A percentile compares a stretch with the other conserved stretches of the same genome.
Conservation (phyloP, 331 rosid species). For the Acacia concinna region DNA sequence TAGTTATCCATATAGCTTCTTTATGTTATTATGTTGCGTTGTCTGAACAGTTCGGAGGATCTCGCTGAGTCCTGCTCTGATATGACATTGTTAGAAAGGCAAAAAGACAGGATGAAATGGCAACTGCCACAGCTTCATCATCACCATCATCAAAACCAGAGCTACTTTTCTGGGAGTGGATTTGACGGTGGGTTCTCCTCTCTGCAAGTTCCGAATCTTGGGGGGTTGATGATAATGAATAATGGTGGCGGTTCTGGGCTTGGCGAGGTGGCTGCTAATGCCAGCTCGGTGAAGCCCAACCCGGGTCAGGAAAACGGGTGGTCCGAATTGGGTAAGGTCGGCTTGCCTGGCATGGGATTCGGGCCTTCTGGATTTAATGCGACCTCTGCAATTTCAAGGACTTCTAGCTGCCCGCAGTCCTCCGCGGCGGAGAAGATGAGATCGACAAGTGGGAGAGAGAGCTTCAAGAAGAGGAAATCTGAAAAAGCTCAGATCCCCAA, state of each 20-base stretch:
- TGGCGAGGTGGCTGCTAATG: conserved; percentile 34
- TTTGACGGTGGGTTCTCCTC: conserved; percentile 35
- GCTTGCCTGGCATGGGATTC: conserved; percentile 14
- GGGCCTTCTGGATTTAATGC: conserved; percentile 37
- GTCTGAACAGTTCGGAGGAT: conserved; percentile 50
- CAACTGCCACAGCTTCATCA: conserved; percentile 32
- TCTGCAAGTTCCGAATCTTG: conserved; percentile 32
- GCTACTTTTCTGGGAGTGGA: conserved; percentile 34
- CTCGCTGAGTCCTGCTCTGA: conserved; percentile 51
- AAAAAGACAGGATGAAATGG: conserved; percentile 47
- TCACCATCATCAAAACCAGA: conserved; percentile 3
- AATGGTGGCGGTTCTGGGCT: conserved; percentile 22
- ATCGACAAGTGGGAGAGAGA: conserved; percentile 45
- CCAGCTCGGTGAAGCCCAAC: conserved; percentile 48
- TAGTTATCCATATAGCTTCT: neutral
- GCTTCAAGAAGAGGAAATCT: conserved; percentile 66
- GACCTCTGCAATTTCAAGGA: conserved; percentile 43
- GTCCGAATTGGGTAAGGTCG: conserved; percentile 36
- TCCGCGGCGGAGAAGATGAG: conserved; percentile 37
- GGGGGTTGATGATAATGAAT: conserved; percentile 25
- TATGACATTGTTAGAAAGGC: conserved; percentile 65
- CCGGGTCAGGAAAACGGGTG: conserved; percentile 46
- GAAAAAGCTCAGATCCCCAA: conserved; percentile 45
- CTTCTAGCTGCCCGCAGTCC: conserved; percentile 50
- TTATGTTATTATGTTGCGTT: conserved; percentile 55